Percentiles rank a stretch among this genome's conserved stretches.
phyloP scores from a whole-genome alignment of 768 basidiomycete species.

The Boletus sp. region DNA sequence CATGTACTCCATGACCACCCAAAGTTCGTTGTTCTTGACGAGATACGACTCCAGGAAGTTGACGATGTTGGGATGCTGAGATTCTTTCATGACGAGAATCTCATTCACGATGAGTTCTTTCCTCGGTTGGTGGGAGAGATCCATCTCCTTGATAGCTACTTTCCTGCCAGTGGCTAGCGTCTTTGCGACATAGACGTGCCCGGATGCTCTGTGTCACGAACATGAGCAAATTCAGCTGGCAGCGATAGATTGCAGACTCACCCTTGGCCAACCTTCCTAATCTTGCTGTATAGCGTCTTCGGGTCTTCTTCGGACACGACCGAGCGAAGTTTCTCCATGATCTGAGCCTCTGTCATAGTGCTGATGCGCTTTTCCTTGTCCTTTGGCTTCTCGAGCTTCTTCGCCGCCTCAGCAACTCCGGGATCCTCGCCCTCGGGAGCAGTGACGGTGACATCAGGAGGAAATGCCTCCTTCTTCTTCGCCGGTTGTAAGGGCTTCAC shows the following conservation, averaged over 20 bases:
- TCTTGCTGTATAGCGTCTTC: constrained; percentile 87
- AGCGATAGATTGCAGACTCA: constrained; percentile 41
- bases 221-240: not conserved
- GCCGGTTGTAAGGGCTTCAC: constrained; percentile 73
- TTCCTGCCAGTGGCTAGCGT: constrained; percentile 78
- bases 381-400: constrained; percentile 57
- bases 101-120: constrained; percentile 99
- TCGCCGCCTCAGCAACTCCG: constrained; percentile 64
- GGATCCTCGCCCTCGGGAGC: constrained; percentile 42
- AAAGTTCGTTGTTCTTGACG: constrained; percentile 82
- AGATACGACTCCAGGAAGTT: constrained; percentile 92
- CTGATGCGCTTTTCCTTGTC: constrained; percentile 84
- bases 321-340: constrained; percentile 93
- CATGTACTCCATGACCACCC: constrained; percentile 99
- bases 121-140: constrained; percentile 87
- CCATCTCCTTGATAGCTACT: constrained; percentile 99
- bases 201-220: constrained; percentile 70
- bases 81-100: constrained; percentile 98
- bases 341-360: constrained; percentile 95
- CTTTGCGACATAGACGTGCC: constrained; percentile 97
- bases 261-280: constrained; percentile 99
- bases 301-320: constrained; percentile 89
- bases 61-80: constrained; percentile 95
- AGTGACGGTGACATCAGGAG: constrained; percentile 51
- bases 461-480: constrained; percentile 50